phyloP scores from a whole-genome alignment of 148 eudicot genomes.

The Amaranthus palmeri region DNA sequence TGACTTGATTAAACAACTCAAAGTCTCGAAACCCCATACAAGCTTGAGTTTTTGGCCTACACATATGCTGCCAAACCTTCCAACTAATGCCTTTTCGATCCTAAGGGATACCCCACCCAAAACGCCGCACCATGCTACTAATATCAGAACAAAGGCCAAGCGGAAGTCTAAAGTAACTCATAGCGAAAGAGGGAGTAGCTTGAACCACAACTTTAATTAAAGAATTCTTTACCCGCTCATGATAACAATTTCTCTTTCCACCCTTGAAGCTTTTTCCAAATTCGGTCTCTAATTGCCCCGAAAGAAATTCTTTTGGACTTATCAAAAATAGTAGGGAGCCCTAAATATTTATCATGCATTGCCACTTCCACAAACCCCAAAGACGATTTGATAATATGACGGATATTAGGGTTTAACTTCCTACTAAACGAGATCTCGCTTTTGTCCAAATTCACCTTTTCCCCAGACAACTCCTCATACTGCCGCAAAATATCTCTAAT shows the following conservation, averaged over 20 bases:
- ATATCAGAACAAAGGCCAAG: not conserved
- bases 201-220: not conserved
- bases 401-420: no score
- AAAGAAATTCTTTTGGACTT: not conserved
- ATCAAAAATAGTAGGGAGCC: not conserved
- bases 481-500: not conserved
- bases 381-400: not conserved
- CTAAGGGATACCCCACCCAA: not conserved
- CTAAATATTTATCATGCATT: not conserved
- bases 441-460: not conserved
- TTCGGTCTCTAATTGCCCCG: not conserved
- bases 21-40: not conserved
- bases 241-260: not conserved
- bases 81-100: no score
- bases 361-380: not conserved
- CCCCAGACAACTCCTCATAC: not conserved
- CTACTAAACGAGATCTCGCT: not conserved
- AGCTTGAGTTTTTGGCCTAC: not conserved
- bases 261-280: not conserved
- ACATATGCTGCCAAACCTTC: not conserved
- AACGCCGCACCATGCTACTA: not conserved
- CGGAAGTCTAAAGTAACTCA: not conserved
- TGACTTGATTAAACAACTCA: not conserved
- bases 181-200: not conserved
- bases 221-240: not conserved